Conservation (phyloP, 345 rosid genomes). For the Heritiera littoralis region DNA sequence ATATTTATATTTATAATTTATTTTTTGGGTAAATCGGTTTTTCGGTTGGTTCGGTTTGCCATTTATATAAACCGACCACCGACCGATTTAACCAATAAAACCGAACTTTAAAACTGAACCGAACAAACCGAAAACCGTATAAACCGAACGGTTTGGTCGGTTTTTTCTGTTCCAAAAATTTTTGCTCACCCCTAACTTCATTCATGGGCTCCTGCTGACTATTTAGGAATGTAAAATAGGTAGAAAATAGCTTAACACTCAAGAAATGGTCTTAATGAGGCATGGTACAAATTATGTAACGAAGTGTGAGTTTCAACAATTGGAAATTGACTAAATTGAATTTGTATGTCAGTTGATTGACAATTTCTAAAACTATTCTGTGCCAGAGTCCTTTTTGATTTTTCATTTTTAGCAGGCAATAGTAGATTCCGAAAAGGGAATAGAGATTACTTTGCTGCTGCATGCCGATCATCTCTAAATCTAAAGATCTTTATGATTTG, state of each 20-base stretch:
- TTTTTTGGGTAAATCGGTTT: too few relatives aligned
- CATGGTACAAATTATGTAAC: background rate
- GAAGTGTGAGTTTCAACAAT: background rate
- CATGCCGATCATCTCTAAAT: background rate
- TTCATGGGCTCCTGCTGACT: background rate
- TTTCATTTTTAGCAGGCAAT: background rate
- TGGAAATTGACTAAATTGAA: background rate
- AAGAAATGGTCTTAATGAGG: background rate
- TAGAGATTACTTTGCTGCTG: background rate
- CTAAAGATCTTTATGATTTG: background rate
- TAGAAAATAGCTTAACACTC: background rate
- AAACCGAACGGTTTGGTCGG: too few relatives aligned
- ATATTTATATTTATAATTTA: too few relatives aligned
- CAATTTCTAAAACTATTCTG: background rate
- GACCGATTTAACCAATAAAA: too few relatives aligned
- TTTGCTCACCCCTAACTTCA: too few relatives aligned
- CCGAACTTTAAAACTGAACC: too few relatives aligned
- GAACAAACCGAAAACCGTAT: too few relatives aligned
- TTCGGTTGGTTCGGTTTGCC: too few relatives aligned
- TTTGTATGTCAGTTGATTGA: background rate
- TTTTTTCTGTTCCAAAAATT: too few relatives aligned
- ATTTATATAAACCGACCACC: too few relatives aligned
- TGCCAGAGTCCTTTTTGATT: background rate
- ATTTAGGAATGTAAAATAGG: conserved; percentile 2
- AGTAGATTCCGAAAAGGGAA: background rate